Base-by-base conservation (phyloP, 1,284 basidiomycete species). In the Dichomitus squalens region DNA sequence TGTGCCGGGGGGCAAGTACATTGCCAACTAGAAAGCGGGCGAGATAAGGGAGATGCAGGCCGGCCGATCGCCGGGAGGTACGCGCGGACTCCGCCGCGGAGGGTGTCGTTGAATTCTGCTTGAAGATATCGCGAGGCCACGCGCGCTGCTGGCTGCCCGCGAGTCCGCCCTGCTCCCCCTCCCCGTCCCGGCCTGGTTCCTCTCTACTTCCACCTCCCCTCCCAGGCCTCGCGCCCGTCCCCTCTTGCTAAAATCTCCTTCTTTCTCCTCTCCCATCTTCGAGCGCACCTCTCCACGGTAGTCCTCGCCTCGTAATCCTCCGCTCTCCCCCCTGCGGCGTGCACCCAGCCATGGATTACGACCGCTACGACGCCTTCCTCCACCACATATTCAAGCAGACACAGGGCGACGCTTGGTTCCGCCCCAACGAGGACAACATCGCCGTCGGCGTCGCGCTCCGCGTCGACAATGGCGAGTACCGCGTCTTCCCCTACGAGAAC, bases 401-500 rank as follows among this genome's bases (percentile, higher is more conserved):
- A 8, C 82, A 83, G 72, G 79, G 80, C 60, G 80, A 84, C 66
- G 81, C 81, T 49, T 84, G 81, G 81, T 83, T 83, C 63, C 74
- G 81, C 41, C 81, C 80, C 51, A 77, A 78, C 63, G 81, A 81
- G 59, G 77, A 78, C 64, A 69, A 73, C 65, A 72, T 76, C n/a
- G 65, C 83, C 2, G 83, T 84, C 1, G 86, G 87, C 61, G 87
- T 88, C 14, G 84, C 83, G 66, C 78, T 88, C 53, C 82, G 87
- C 65, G 83, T 83, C 6, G 79, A 84, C 64, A 79, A 84, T 55
- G 64, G 57, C 64, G 80, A 79, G 52, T 89, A 88, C 66, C 80
- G 87, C 47, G 82, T 89, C 21, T 90, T 90, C 66, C 87, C 88
- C 0, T 90, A 90, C 71, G 85, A 90, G 65, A 82, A 87, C 68